These are phyloP conservation scores for Spizellomyces punctatus DNA, from an alignment of 192 early-diverging fungal species.

Conservation along the genomic window DNA sequence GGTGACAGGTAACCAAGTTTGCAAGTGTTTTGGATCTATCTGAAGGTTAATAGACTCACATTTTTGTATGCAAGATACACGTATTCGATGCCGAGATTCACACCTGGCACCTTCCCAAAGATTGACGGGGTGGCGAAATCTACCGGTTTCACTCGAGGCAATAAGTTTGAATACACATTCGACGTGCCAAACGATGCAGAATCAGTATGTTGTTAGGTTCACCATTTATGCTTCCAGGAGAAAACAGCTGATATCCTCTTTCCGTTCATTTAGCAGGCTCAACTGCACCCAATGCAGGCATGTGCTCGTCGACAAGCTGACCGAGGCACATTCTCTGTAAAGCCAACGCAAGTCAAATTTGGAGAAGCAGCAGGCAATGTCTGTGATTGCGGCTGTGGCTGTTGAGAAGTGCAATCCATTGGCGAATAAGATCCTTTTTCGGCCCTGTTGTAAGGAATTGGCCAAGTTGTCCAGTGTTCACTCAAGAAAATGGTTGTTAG, in stretches of 20 bases:
- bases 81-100: conserved; percentile 4
- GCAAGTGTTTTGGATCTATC: not conserved
- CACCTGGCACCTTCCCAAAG: not conserved
- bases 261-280: not conserved
- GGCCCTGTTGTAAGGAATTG: no score
- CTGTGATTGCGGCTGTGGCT: no score
- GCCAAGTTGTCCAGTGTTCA: no score
- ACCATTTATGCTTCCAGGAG: not conserved
- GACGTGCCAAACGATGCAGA: conserved; percentile 1
- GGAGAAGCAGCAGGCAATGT: not conserved
- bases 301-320: conserved; percentile 13
- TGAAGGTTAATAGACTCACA: not conserved
- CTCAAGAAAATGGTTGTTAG: no score
- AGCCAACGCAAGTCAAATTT: conserved; percentile 21
- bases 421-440: no score
- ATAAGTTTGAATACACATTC: conserved; percentile 32
- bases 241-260: not conserved
- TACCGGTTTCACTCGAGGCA: conserved; percentile 43
- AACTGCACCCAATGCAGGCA: conserved; percentile 17
- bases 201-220: not conserved
- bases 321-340: conserved; percentile 7
- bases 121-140: conserved; percentile 15
- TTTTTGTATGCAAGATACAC: conserved; percentile 24
- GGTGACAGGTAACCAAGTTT: conserved; percentile 25
- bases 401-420: no score